Percentiles rank a stretch among this genome's conserved stretches.
These are phyloP conservation scores for Globisporangium nagaii DNA, from an alignment of 352 stramenopile species.

Conservation along the genomic window DNA sequence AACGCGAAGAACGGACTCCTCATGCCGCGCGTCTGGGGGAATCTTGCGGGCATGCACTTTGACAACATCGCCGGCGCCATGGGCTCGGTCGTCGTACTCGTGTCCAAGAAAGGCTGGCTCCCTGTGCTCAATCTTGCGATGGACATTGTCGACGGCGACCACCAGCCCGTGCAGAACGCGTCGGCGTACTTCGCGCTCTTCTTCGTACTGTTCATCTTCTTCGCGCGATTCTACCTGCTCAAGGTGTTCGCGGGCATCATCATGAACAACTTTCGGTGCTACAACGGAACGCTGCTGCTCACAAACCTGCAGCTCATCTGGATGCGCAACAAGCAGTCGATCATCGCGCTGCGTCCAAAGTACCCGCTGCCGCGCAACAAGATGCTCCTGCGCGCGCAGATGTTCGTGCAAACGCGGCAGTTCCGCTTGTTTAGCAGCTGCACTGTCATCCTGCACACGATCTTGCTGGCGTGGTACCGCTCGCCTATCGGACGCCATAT, in stretches of 20 bases:
- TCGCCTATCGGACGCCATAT: conserved; percentile 40
- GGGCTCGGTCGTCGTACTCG: conserved; percentile 66
- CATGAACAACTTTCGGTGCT: conserved; percentile 84
- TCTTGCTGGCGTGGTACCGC: conserved; percentile 67
- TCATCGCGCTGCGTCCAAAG: conserved; percentile 64
- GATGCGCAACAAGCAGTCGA: conserved; percentile 58
- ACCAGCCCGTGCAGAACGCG: conserved; percentile 64
- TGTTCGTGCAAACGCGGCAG: conserved; percentile 56
- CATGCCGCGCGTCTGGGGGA: conserved; percentile 72
- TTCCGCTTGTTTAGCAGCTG: conserved; percentile 63
- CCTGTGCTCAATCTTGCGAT: conserved; percentile 80
- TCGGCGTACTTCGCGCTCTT: conserved; percentile 79
- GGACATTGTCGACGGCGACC: conserved; percentile 67
- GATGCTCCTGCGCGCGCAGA: conserved; percentile 48
- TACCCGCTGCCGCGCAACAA: conserved; percentile 64
- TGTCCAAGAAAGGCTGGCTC: conserved; percentile 85
- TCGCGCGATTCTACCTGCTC: conserved; percentile 71
- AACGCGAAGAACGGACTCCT: conserved; percentile 46
- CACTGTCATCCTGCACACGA: conserved; percentile 64
- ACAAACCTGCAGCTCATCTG: conserved; percentile 78
- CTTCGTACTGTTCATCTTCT: conserved; percentile 78
- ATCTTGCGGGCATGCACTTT: conserved; percentile 75
- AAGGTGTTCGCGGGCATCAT: conserved; percentile 79
- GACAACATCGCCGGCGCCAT: conserved; percentile 79
- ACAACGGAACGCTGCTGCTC: conserved; percentile 75